Base-by-base conservation (phyloP, 148 eudicot species). In the Drosera capensis region DNA sequence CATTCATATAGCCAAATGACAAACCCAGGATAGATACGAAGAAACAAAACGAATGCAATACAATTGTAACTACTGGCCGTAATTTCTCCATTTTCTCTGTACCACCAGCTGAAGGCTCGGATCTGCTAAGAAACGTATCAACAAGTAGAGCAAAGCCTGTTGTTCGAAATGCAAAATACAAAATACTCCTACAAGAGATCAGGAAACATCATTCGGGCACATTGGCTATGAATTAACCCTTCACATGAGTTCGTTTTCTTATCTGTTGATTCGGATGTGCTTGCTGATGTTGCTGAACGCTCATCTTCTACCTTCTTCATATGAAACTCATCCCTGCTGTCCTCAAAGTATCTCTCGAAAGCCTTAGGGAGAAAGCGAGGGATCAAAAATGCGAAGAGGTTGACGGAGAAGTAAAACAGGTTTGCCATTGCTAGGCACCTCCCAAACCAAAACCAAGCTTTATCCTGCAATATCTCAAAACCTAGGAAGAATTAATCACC, bases 321-420 rank as follows among this genome's bases (percentile, higher is more conserved):
- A 19, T 14, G 17, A 15, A 40, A 41, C 52, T 88, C 94, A 7
- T 74, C 77, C 49, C 80, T 66, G n/a, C n/a, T n/a, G 57, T 72
- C 79, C 19, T 18, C 50, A 50, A 80, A 83, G 56, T 88, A 77
- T 28, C 45, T 63, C 57, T 83, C 86, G 14, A 88, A 83, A 1
- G 96, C 92, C 60, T 53, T 73, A 2, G 96, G 96, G 2, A 88
- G 79, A 47, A 83, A 75, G 14, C 54, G 69, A 20, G 92, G 84
- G 56, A 81, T 74, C 67, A 81, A 62, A 60, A 81, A 81, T 22
- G 58, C 58, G n/a, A 73, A 68, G 6, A 81, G 71, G 46, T 77
- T 81, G 59, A 66, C 40, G 6, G 84, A 73, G 66, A 81, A 81
- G 36, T 81, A 81, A 1, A 49, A 48, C 21, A 81, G 43, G 48